A percentile compares a stretch with the other conserved stretches of the same genome.
These are phyloP conservation scores for Malassezia sp. DNA, from an alignment of 1,284 basidiomycete species.

Conservation along the genomic window DNA sequence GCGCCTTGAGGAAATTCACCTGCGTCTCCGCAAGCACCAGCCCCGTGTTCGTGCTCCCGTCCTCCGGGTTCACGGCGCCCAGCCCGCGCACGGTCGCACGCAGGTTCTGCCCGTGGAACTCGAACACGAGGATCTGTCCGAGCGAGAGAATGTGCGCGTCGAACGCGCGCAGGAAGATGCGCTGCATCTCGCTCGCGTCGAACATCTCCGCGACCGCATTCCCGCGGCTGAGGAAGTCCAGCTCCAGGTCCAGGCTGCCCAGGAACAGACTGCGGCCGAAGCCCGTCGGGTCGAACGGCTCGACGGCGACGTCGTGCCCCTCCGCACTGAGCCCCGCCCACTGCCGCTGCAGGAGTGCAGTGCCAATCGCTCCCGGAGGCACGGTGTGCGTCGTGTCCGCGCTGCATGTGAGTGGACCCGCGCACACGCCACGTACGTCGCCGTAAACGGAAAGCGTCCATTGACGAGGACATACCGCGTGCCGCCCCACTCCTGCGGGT, in stretches of 20 bases:
- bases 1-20: constrained; percentile 74
- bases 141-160: constrained; percentile 53
- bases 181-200: constrained; percentile 71
- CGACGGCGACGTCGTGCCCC: constrained; percentile 34
- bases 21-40: constrained; percentile 83
- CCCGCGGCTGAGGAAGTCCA: constrained; percentile 30
- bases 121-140: constrained; percentile 70
- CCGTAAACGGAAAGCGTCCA: constrained; percentile 39
- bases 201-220: constrained; percentile 26
- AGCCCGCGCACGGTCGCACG: constrained; percentile 63
- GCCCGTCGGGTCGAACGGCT: constrained; percentile 34
- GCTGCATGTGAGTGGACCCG: too few species aligned
- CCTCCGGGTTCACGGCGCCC: constrained; percentile 49
- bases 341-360: constrained; percentile 33
- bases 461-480: constrained; percentile 38
- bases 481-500: constrained; percentile 38
- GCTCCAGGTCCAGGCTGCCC: constrained; percentile 36
- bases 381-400: constrained; percentile 30
- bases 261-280: constrained; percentile 36
- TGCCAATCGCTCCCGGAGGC: constrained; percentile 31
- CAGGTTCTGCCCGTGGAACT: constrained; percentile 78
- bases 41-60: constrained; percentile 51
- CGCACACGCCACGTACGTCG: too few species aligned
- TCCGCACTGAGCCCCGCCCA: constrained; percentile 40
- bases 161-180: constrained; percentile 64